Base-by-base conservation (phyloP, 352 stramenopile species). In the Peronospora destructor region DNA sequence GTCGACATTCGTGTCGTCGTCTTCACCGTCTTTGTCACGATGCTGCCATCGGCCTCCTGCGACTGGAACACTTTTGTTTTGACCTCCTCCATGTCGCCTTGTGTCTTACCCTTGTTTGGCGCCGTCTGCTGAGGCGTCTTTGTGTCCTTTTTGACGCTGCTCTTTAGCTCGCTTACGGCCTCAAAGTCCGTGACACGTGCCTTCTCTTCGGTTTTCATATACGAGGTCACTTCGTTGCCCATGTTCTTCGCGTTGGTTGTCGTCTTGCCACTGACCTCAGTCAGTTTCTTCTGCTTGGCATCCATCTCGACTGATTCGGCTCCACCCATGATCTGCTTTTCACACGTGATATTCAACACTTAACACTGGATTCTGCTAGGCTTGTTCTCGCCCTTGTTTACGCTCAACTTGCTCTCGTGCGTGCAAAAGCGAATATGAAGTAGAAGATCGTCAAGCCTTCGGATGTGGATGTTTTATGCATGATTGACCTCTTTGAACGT, bases 281-380 rank as follows among this genome's bases (percentile, higher is more conserved):
- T 21, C 16, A 40, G 11, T 36, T 60, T 58, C 30, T 51, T 55
- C 23, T 66, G 51, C 41, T 58, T 61, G 12, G 51, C 7, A 36
- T 58, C 44, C 42, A 58, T 54, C 28, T 66, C 58, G 28, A 47
- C 49, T 26, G 58, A 66, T 28, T 66, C 58, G 32, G 58, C 52
- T 45, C 46, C 58, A 25, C 58, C 58, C 58, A 66, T 66, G 42
- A 52, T 21, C 38, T 59, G 10, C 26, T 3, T 21, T 45, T 28
- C 13, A 56, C 32, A 53, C 36, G 54, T 26, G 45, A 59, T 17
- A 59, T 44, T 59, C 23, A 55, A 59, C 48, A 53, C 48, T 54
- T n/a, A 11, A 54, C 48, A 59, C 52, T 57, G 19, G 19, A 21
- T 21, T 3, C 19, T 21, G 19, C 19, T 21, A 21, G 19, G 19